Evolutionary conservation across 352 stramenopile species (phyloP).

Genomic region (Phytophthora meadii): DNA sequence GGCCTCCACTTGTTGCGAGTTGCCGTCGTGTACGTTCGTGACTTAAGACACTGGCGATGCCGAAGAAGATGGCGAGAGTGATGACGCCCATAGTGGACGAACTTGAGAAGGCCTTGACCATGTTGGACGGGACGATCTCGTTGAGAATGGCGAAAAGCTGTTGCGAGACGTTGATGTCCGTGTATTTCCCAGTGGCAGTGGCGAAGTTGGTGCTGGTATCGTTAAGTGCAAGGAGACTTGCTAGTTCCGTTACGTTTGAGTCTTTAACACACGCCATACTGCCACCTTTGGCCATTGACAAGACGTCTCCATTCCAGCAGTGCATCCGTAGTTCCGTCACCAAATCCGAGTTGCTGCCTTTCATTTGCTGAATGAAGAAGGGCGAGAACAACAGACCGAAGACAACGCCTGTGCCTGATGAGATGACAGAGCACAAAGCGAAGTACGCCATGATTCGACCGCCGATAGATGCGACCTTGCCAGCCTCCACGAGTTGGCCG

Average conservation of each 20-base stretch:
- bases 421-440: slow-evolving; percentile 49
- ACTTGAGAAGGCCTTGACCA: slow-evolving; percentile 60
- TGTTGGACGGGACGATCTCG: slow-evolving; percentile 71
- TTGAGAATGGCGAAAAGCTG: slow-evolving; percentile 74
- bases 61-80: slow-evolving; percentile 73
- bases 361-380: slow-evolving; percentile 52
- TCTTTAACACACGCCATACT: slow-evolving; percentile 44
- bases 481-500: slow-evolving; percentile 57
- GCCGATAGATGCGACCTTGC: slow-evolving; percentile 61
- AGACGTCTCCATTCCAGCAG: slow-evolving; percentile 53
- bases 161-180: slow-evolving; percentile 59
- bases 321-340: slow-evolving; percentile 42
- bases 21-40: slow-evolving; percentile 44
- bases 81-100: slow-evolving; percentile 73
- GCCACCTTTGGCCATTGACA: slow-evolving; percentile 43
- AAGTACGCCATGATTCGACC: slow-evolving; percentile 60
- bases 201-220: slow-evolving; percentile 56
- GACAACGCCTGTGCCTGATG: slow-evolving; percentile 47
- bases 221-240: slow-evolving; percentile 54
- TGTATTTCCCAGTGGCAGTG: slow-evolving; percentile 28
- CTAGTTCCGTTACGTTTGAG: slow-evolving; percentile 30
- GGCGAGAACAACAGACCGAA: slow-evolving; percentile 44
- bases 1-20: slow-evolving; percentile 7
- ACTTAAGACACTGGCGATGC: slow-evolving; percentile 62
- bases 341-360: slow-evolving; percentile 20